Conservation (phyloP, 352 stramenopile species). For the Elongisporangium anandrum region DNA sequence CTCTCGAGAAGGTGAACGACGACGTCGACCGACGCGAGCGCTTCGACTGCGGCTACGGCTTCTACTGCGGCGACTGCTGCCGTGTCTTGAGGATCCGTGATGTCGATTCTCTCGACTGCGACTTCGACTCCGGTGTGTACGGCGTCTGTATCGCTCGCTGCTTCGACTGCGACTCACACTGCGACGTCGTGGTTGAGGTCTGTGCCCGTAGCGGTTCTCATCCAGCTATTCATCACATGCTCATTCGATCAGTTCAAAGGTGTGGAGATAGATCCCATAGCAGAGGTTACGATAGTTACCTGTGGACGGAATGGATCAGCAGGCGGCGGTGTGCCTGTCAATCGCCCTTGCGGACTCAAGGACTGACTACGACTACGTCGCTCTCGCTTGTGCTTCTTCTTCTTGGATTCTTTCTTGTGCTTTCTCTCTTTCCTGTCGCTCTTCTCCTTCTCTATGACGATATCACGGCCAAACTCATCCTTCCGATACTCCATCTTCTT, state of each 20-base stretch:
- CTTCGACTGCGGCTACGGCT: conserved; percentile 14
- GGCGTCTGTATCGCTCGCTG: conserved; percentile 3
- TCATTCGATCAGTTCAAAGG: not conserved
- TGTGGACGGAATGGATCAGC: conserved; percentile 60
- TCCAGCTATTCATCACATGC: conserved; percentile 28
- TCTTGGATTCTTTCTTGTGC: conserved; percentile 14
- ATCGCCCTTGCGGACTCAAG: conserved; percentile 14
- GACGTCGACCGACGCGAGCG: conserved; percentile 9
- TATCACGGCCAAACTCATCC: conserved; percentile 79
- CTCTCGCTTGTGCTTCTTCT: conserved; percentile 12
- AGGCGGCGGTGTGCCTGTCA: conserved; percentile 42
- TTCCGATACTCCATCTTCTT: conserved; percentile 27
- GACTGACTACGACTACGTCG: conserved; percentile 12
- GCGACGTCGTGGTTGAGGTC: conserved; percentile 11
- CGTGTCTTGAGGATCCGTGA: not conserved
- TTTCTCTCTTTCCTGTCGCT: conserved; percentile 18
- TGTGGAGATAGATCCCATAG: no score
- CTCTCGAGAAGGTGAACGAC: conserved; percentile 24
- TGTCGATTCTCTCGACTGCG: conserved; percentile 1
- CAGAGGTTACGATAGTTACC: conserved; percentile 15
- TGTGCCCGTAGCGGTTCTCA: conserved; percentile 20
- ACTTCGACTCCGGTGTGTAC: conserved; percentile 5
- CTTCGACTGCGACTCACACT: conserved; percentile 17
- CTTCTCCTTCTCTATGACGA: conserved; percentile 26
- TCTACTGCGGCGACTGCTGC: conserved; percentile 12